Percentiles rank a stretch among this genome's conserved stretches.
Conservation (phyloP, 2,329 filamentous ascomycete species). For the Kalmusia sp. region DNA sequence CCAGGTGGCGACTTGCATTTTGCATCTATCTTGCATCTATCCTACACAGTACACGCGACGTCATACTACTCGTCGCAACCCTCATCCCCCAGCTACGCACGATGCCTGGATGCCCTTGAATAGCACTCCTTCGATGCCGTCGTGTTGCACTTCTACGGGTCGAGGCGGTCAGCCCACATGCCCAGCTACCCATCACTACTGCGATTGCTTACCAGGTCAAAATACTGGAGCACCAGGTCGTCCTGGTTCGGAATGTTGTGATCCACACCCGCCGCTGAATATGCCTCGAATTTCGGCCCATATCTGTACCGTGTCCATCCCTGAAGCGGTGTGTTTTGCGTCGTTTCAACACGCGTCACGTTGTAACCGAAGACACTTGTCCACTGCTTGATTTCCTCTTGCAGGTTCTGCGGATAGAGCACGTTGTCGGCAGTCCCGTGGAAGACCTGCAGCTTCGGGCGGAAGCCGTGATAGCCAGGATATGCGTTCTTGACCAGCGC, state of each 20-base stretch:
- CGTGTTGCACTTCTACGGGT: slow-evolving; percentile 8
- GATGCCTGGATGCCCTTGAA: neutral
- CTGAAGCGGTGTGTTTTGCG: slow-evolving; percentile 32
- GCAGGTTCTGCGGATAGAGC: slow-evolving; percentile 39
- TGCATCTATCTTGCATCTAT: no score
- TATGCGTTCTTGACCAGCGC: slow-evolving; percentile 36
- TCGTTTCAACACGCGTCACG: slow-evolving; percentile 27
- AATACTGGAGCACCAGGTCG: slow-evolving; percentile 40
- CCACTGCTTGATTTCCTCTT: slow-evolving; percentile 46
- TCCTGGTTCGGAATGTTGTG: slow-evolving; percentile 43
- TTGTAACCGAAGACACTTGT: slow-evolving; percentile 38
- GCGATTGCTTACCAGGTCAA: slow-evolving; percentile 32
- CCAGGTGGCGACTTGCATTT: neutral
- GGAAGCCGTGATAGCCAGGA: slow-evolving; percentile 36
- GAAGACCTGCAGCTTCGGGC: slow-evolving; percentile 41
- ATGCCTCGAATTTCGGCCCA: slow-evolving; percentile 41
- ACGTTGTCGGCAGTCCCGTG: slow-evolving; percentile 37
- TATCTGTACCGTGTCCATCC: slow-evolving; percentile 41
- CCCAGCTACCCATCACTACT: slow-evolving; percentile 14
- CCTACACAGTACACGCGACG: neutral
- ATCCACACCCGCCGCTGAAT: slow-evolving; percentile 33
- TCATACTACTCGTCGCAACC: neutral
- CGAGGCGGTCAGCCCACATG: neutral
- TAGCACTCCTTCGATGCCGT: slow-evolving; percentile 3
- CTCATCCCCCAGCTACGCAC: neutral